Evolutionary conservation across 148 eudicot species (phyloP).

Genomic region (Vaccinium darrowii): DNA sequence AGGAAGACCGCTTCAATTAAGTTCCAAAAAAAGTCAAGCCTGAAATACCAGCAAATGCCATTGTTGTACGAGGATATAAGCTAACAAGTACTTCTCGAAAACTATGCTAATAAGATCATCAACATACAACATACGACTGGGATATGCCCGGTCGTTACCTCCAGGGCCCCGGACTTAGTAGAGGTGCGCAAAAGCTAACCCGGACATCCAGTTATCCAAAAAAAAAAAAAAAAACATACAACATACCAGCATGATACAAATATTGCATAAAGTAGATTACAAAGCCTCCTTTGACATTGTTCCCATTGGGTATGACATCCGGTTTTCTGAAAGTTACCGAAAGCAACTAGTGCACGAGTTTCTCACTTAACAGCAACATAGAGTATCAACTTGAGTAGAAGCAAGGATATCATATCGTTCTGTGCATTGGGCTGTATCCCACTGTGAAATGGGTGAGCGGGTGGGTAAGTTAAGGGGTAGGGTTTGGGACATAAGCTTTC

Average conservation of each 20-base stretch:
- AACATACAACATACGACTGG: background rate
- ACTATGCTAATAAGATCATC: background rate
- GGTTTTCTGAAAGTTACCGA: background rate
- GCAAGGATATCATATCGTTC: background rate
- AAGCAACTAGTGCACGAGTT: background rate
- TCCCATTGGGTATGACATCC: no score
- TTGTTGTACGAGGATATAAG: background rate
- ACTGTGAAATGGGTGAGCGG: background rate
- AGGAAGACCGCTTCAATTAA: background rate
- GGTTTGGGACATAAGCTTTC: background rate
- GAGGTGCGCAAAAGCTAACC: no score
- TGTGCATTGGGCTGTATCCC: background rate
- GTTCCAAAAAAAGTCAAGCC: background rate
- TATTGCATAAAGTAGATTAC: background rate
- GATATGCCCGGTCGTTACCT: no score
- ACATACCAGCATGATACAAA: background rate
- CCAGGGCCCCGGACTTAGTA: no score
- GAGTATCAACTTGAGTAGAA: background rate
- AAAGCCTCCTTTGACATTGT: conserved; percentile 6
- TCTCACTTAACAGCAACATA: background rate
- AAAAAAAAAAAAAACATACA: no score
- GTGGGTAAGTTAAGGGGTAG: background rate
- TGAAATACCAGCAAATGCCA: background rate
- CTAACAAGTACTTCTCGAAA: background rate
- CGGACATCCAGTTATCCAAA: no score